Evolutionary conservation across 2,329 filamentous ascomycete genomes (phyloP).

Genomic region (Botryotinia calthae): DNA sequence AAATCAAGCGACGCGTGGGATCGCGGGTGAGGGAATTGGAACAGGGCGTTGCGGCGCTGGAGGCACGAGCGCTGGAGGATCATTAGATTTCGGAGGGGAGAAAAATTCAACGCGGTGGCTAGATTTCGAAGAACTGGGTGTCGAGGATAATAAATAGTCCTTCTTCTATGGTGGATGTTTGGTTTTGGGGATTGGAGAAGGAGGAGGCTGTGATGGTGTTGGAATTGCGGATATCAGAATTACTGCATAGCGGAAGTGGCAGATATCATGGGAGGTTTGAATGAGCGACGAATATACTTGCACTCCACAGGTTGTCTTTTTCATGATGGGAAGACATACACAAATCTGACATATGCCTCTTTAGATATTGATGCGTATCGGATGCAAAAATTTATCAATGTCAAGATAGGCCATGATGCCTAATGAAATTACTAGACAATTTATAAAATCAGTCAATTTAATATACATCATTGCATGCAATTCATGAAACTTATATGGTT

Average conservation of each 20-base stretch:
- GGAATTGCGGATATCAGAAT: background rate
- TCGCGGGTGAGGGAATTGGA: conserved; percentile 47
- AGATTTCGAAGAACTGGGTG: no score
- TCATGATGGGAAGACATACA: background rate
- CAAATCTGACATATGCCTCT: background rate
- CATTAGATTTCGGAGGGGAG: no score
- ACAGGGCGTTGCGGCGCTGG: conserved; percentile 44
- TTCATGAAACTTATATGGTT: background rate
- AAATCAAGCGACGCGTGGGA: conserved; percentile 45
- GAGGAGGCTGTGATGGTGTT: background rate
- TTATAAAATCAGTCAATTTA: background rate
- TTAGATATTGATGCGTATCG: background rate
- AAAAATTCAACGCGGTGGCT: no score
- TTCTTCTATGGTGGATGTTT: background rate
- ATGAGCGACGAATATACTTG: background rate
- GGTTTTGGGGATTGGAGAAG: background rate
- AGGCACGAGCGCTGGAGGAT: conserved; percentile 42
- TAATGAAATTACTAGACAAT: background rate
- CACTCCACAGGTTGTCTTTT: background rate
- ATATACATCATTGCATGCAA: background rate
- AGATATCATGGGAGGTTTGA: background rate
- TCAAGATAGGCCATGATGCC: background rate
- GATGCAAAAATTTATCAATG: background rate
- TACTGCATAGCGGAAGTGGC: background rate
- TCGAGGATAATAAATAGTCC: no score